phyloP scores from a whole-genome alignment of 345 rosid genomes.

The Rubroshorea leprosula region DNA sequence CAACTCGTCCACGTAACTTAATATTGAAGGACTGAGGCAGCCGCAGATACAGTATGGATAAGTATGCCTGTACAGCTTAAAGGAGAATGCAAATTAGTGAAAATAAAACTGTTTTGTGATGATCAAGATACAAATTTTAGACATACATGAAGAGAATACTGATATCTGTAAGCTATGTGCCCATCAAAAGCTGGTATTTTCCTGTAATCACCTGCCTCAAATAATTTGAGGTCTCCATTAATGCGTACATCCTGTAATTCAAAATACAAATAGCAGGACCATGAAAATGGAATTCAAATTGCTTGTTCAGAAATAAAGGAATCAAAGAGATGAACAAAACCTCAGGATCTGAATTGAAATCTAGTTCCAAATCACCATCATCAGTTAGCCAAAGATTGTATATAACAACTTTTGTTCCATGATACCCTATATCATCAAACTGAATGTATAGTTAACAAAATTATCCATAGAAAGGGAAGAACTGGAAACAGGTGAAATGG shows the following conservation, averaged over 20 bases:
- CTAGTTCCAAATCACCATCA: conserved; percentile 29
- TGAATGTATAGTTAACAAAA: neutral
- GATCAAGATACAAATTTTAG: neutral
- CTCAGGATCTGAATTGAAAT: conserved; percentile 28
- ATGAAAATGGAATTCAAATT: neutral
- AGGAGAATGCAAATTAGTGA: neutral
- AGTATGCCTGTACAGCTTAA: conserved; percentile 23
- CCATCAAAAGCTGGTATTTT: conserved; percentile 20
- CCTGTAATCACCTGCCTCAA: neutral
- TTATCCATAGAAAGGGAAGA: neutral
- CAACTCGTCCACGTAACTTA: conserved; percentile 26
- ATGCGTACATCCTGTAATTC: conserved; percentile 32
- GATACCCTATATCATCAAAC: conserved; percentile 11
- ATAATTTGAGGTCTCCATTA: conserved; percentile 19
- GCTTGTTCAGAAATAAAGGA: neutral
- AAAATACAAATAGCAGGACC: neutral
- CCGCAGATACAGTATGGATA: conserved; percentile 28
- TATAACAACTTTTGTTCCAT: conserved; percentile 32
- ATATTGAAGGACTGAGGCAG: conserved; percentile 23
- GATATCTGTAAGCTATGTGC: conserved; percentile 26
- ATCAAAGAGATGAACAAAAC: conserved; percentile 12
- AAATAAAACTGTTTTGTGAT: neutral
- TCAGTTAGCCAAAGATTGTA: conserved; percentile 33
- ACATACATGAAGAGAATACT: conserved; percentile 33
- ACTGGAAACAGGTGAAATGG: neutral